A percentile compares a stretch with the other conserved stretches of the same genome.
Conservation (phyloP, 1,284 basidiomycete genomes). For the Ustilago hordei region DNA sequence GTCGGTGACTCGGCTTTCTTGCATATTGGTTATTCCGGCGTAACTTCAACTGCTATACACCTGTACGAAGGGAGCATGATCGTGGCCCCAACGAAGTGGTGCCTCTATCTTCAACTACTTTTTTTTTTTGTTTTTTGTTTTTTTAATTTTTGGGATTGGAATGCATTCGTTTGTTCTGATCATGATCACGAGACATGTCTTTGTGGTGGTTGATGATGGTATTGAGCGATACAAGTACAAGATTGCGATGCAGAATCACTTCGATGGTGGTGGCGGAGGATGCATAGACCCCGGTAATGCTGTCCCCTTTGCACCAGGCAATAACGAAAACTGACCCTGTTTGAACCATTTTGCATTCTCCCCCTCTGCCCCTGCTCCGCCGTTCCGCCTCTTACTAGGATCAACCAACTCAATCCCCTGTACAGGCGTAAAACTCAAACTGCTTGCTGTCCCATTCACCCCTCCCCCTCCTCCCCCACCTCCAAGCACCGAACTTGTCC, state of each 20-base stretch:
- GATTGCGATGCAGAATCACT: slow-evolving; percentile 2
- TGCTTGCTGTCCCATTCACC: slow-evolving; percentile 82
- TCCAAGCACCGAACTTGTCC: slow-evolving; percentile 66
- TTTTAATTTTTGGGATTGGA: neutral
- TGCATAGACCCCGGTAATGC: slow-evolving; percentile 35
- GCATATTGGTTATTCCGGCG: no score
- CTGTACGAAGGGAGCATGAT: no score
- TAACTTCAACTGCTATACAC: no score
- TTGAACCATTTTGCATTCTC: slow-evolving; percentile 71
- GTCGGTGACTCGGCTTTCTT: no score
- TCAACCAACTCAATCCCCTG: slow-evolving; percentile 76
- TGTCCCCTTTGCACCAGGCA: slow-evolving; percentile 42
- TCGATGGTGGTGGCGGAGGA: slow-evolving; percentile 23
- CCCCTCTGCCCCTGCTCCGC: slow-evolving; percentile 51
- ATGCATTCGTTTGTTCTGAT: neutral
- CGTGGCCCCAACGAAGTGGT: no score
- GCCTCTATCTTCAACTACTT: no score
- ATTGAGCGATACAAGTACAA: slow-evolving; percentile 25
- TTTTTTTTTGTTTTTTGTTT: no score
- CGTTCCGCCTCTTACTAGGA: slow-evolving; percentile 58
- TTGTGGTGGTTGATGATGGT: neutral
- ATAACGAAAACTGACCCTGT: slow-evolving; percentile 67
- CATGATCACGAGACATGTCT: neutral
- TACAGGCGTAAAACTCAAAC: slow-evolving; percentile 91
- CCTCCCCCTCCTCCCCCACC: neutral